phyloP scores from a whole-genome alignment of 345 rosid species.

The Moricandia arvensis region DNA sequence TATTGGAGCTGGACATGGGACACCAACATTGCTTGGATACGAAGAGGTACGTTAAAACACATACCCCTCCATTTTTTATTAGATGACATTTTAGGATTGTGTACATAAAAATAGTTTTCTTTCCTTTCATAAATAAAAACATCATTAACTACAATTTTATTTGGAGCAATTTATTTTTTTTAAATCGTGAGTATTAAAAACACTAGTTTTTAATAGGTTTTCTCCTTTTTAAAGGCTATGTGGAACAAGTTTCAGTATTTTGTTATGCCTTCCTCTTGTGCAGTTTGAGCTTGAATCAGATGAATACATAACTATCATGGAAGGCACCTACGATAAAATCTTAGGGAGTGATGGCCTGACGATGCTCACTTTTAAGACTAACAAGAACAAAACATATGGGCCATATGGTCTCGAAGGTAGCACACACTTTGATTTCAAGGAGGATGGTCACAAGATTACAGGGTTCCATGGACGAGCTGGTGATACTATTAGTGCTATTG shows the following conservation, averaged over 20 bases:
- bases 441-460: not conserved
- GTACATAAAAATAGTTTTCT: too few species aligned
- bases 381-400: not conserved
- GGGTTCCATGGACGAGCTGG: slow-evolving; percentile 3
- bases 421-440: not conserved
- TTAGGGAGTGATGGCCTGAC: not conserved
- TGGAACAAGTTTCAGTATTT: not conserved
- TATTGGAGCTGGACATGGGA: slow-evolving; percentile 16
- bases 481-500: not conserved
- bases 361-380: not conserved
- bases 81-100: too few species aligned
- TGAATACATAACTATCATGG: slow-evolving; percentile 20
- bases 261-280: not conserved
- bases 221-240: not conserved
- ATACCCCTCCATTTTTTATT: too few species aligned
- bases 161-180: too few species aligned
- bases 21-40: slow-evolving; percentile 8
- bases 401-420: not conserved
- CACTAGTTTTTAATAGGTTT: too few species aligned
- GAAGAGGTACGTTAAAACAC: slow-evolving; percentile 18
- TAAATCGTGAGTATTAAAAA: too few species aligned
- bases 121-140: too few species aligned
- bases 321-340: not conserved
- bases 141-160: too few species aligned
- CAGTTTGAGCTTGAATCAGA: slow-evolving; percentile 29